Evolutionary conservation across 306 rosid genomes (phyloP), one percentile per base, ranked within the genome.

Genomic region (Cicer judaicum): DNA sequence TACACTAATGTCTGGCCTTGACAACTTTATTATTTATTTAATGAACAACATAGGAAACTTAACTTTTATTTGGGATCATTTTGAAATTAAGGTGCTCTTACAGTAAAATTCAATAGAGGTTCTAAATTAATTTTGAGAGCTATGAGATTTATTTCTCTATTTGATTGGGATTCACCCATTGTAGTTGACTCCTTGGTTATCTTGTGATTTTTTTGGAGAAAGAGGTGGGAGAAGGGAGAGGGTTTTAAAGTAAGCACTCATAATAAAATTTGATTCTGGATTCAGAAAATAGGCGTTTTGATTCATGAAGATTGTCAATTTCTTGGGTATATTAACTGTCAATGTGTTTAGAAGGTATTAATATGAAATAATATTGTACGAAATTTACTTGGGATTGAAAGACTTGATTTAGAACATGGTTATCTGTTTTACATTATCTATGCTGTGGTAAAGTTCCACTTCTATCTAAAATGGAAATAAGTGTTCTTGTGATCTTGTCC

Each of bases 41-140:
- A 62, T 34, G 67, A 38, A 64, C 12, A 55, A 76, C 16, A 9
- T 29, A 46, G 54, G 69, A 59, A 41, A 29, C n/a, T 46, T 34
- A 75, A 42, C 57, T 24, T 65, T 55, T 21, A 11, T 8, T 50
- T 64, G 0, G 38, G 41, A 10, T 40, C 64, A 7, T 52, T 50
- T 29, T 39, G 68, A 9, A 71, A 15, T 54, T 59, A 40, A 29
- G 53, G 49, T 44, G 11, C 2, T 44, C 34, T 29, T 29, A 29
- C 34, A 29, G 34, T 29, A 29, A 74, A 40, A 74, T 39, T 48
- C 48, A 14, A 12, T 38, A 39, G 43, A 48, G 34, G 4, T 46
- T 57, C n/a, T 48, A 11, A 15, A 73, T 29, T 64, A 38, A 7
- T 52, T 52, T 76, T 66, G 16, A n/a, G 14, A 65, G 59, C 10